Evolutionary conservation across 2,329 filamentous ascomycete species (phyloP), one percentile per base, ranked within the genome.

Genomic region (Arthrobotrys entomopaga): DNA sequence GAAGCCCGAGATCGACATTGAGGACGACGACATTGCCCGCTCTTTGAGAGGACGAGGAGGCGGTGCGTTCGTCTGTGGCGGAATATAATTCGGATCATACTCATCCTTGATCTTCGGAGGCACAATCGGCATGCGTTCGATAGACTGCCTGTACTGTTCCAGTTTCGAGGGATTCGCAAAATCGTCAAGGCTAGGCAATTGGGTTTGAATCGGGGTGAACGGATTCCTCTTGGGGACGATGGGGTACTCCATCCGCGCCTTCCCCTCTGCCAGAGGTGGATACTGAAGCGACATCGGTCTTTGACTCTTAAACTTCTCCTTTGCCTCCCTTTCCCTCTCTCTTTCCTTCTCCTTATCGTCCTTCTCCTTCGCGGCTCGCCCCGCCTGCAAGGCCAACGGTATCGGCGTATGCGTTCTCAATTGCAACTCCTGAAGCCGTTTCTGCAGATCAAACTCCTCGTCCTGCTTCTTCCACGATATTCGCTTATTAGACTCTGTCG

Each of bases 31-130:
- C 11, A 26, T n/a, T 19, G 65, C 77, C 78, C 56, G 80, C 76
- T 38, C 81, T 79, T 42, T 79, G 53, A 59, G 74, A 54, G 60
- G 77, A 57, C 53, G 57, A 66, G 58, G 56, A 65, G 58, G 67
- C 8, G 46, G 40, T 19, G 59, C 53, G 11, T 15, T 13, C 6
- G 43, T 46, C 19, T 52, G 34, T 4, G 70, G 63, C 4, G 58
- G 26, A 0, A 48, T 58, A 20, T 74, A 74, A 20, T 64, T 74
- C 24, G 70, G 70, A 42, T 74, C 70, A 11, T 67, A 67, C 4
- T 67, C 70, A 52, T 74, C 63, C 43, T 59, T 74, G 24, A 74
- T 74, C 56, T 74, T 74, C 8, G 70, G 70, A 24, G 70, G 70
- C n/a, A 74, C 49, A 7, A 57, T 64, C 16, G 70, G 70, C 46